Base-by-base conservation (phyloP, 305 asterid genomes). In the Fraxinus nigra region DNA sequence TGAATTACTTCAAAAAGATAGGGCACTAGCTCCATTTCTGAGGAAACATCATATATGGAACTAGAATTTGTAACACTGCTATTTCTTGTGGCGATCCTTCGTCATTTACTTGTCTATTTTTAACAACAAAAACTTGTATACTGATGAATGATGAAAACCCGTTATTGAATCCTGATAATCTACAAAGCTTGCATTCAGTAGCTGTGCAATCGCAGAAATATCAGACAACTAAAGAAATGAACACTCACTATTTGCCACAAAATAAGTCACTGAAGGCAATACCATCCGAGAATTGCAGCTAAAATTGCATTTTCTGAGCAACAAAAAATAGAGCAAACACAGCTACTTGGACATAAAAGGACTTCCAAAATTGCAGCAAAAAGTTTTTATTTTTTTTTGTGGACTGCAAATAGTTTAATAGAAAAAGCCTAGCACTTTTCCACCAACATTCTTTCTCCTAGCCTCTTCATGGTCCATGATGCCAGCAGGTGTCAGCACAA, bases 401-500 rank as follows among this genome's bases (percentile, higher is more conserved):
- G 28, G 35, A 28, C 7, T 13, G 67, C 20, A 32, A 18, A 35
- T 28, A 10, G 37, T 35, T 59, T 35, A 78, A 35, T 78, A 78
- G 34, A 61, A 61, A 33, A 35, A 35, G 59, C 81, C 81, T 37
- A 78, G 81, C n/a, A 78, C 76, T 78, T 63, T 37, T 32, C 76
- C 81, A n/a, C 81, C 81, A 3, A 78, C 81, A 28, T 61, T 78
- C 34, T 78, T 78, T 40, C 81, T 78, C 76, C 40, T 78, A 11
- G 76, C 81, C 54, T 78, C 75, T 61, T 78, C 81, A 22, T 78
- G 81, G 74, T 78, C 75, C 75, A 61, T 61, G 75, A 78, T 78
- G 61, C 75, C 61, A 78, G 75, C 81, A 78, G 75, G 61, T n/a
- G 81, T 78, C 81, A 78, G 81, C 26, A 78, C 81, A 13, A 63